These are phyloP conservation scores for Epichloe uncinata DNA, from an alignment of 2,329 filamentous ascomycete genomes.

Conservation along the genomic window DNA sequence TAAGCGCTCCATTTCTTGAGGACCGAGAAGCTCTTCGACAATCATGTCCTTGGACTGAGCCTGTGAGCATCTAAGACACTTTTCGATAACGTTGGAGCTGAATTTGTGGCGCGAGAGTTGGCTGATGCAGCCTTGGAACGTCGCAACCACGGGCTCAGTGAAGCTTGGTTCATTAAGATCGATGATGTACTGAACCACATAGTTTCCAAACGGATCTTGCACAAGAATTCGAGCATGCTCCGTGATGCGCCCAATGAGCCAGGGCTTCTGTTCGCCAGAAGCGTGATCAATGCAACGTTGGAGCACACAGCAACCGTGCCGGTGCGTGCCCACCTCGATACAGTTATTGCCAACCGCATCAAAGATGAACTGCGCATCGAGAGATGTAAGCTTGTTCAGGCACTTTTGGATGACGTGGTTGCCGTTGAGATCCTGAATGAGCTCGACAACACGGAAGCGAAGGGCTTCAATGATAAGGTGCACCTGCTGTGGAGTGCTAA, in stretches of 20 bases:
- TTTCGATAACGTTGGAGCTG: conserved; percentile 98
- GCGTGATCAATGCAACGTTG: conserved; percentile 98
- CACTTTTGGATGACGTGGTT: conserved; percentile 99
- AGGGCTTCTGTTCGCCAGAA: conserved; percentile 74
- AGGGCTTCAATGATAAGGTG: conserved; percentile 79
- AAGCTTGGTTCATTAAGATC: conserved; percentile 80
- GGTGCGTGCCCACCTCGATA: conserved; percentile 86
- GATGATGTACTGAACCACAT: conserved; percentile 97
- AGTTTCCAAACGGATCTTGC: conserved; percentile 96
- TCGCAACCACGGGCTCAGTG: conserved; percentile 74
- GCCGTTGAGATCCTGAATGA: conserved; percentile 95
- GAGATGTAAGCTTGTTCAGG: conserved; percentile 76
- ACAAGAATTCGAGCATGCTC: conserved; percentile 78
- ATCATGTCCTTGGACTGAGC: conserved; percentile 63
- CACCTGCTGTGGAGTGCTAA: conserved; percentile 74
- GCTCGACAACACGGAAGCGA: conserved; percentile 70
- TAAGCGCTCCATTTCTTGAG: conserved; percentile 72
- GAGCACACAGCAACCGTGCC: conserved; percentile 93
- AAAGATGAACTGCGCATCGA: conserved; percentile 92
- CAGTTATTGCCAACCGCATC: conserved; percentile 81
- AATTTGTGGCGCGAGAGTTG: conserved; percentile 89
- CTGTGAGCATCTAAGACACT: conserved; percentile 76
- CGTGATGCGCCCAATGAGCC: conserved; percentile 78
- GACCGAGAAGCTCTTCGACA: conserved; percentile 65
- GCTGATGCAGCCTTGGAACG: conserved; percentile 62